Conservation (phyloP, 2,329 filamentous ascomycete genomes). For the Cladosporium sp. region DNA sequence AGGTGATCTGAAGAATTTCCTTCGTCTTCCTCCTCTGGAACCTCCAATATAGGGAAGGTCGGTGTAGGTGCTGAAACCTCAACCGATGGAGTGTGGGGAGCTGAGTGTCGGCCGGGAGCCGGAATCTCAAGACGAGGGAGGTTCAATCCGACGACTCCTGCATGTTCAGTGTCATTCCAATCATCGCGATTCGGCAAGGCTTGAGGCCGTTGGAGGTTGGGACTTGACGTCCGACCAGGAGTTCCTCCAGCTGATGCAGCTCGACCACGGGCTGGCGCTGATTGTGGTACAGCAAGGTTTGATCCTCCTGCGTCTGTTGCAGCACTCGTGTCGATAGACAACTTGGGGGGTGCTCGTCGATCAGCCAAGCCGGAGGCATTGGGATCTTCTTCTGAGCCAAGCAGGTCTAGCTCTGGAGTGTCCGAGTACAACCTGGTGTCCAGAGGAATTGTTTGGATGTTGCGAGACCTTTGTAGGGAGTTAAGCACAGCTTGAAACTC, state of each 20-base stretch:
- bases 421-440: slow-evolving; percentile 67
- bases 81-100: slow-evolving; percentile 2
- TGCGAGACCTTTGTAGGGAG: slow-evolving; percentile 78
- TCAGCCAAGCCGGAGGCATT: slow-evolving; percentile 45
- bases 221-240: slow-evolving; percentile 43
- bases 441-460: slow-evolving; percentile 67
- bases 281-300: slow-evolving; percentile 26
- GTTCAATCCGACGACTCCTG: slow-evolving; percentile 1
- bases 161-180: slow-evolving; percentile 2
- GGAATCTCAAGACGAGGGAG: slow-evolving; percentile 3
- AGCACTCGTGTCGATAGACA: slow-evolving; percentile 3
- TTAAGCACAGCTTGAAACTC: slow-evolving; percentile 89
- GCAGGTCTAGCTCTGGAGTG: slow-evolving; percentile 48
- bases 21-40: slow-evolving; percentile 4
- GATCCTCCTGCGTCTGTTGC: not conserved
- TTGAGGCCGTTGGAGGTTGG: slow-evolving; percentile 18
- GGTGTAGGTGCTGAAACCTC: slow-evolving; percentile 9
- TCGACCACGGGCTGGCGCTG: slow-evolving; percentile 25
- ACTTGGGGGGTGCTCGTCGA: slow-evolving; percentile 23
- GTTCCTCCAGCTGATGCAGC: slow-evolving; percentile 61
- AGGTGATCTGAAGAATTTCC: not conserved
- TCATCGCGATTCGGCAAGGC: not conserved
- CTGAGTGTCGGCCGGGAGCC: slow-evolving; percentile 5
- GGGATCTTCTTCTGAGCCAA: slow-evolving; percentile 46
- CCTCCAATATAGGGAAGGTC: slow-evolving; percentile 3